phyloP scores from a whole-genome alignment of 768 basidiomycete genomes.

The Tylopilus cervinicoccineus region DNA sequence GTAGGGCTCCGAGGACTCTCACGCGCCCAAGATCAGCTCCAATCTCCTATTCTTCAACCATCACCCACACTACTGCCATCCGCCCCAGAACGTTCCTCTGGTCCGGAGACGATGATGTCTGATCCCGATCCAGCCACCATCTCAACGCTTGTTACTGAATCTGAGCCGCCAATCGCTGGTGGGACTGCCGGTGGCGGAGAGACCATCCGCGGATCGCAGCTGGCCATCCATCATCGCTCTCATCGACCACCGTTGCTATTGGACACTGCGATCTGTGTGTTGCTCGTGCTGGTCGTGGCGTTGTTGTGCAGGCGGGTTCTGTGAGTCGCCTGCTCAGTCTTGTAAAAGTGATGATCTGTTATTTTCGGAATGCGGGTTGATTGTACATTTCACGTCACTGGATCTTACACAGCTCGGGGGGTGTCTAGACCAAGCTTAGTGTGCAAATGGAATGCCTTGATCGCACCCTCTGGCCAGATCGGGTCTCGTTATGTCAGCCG shows the following conservation, averaged over 20 bases:
- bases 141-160: slow-evolving; percentile 13
- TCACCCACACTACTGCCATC: slow-evolving; percentile 13
- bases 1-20: slow-evolving; percentile 23
- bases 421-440: slow-evolving; percentile 22
- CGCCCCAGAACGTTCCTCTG: slow-evolving; percentile 18
- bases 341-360: slow-evolving; percentile 20
- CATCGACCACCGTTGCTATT: slow-evolving; percentile 57
- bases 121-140: slow-evolving; percentile 18
- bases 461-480: slow-evolving; percentile 15
- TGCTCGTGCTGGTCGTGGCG: slow-evolving; percentile 63
- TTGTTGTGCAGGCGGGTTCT: slow-evolving; percentile 60
- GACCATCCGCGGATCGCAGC: slow-evolving; percentile 17
- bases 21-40: slow-evolving; percentile 10
- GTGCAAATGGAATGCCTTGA: slow-evolving; percentile 20
- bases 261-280: slow-evolving; percentile 70
- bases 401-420: slow-evolving; percentile 13
- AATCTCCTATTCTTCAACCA: slow-evolving; percentile 16
- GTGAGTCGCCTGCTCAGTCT: slow-evolving; percentile 26
- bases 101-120: slow-evolving; percentile 8
- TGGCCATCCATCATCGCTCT: slow-evolving; percentile 15
- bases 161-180: slow-evolving; percentile 6
- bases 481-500: slow-evolving; percentile 26
- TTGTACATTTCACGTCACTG: slow-evolving; percentile 11
- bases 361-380: slow-evolving; percentile 10
- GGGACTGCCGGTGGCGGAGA: slow-evolving; percentile 8